These are phyloP conservation scores for Pseudogymnoascus sp. DNA, from an alignment of 2,329 filamentous ascomycete genomes.

Conservation along the genomic window DNA sequence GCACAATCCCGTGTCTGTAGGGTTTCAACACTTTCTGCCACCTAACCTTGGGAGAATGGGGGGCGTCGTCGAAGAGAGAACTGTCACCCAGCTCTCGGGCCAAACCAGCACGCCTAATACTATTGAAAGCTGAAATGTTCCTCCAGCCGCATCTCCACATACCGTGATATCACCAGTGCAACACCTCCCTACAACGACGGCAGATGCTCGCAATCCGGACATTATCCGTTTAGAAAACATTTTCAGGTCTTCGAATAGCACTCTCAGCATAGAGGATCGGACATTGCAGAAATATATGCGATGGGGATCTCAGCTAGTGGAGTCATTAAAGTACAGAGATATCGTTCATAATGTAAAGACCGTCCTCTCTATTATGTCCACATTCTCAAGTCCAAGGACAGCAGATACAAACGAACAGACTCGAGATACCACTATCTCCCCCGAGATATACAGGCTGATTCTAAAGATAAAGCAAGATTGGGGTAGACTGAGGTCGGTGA, in stretches of 20 bases:
- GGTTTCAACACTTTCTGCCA: not conserved
- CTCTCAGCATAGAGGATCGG: not conserved
- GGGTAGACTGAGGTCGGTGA: too few species aligned
- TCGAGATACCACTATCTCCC: not conserved
- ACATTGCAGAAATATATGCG: not conserved
- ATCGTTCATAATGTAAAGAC: not conserved
- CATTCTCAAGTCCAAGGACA: not conserved
- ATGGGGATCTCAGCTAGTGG: not conserved
- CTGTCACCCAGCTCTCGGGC: not conserved
- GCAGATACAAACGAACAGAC: not conserved
- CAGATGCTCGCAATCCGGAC: not conserved
- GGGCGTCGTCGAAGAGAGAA: not conserved
- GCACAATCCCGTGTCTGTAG: not conserved
- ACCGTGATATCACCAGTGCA: not conserved
- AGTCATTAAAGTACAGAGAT: not conserved
- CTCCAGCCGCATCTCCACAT: not conserved
- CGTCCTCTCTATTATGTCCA: not conserved
- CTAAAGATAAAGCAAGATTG: not conserved
- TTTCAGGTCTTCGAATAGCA: not conserved
- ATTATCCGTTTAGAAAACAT: not conserved
- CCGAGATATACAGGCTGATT: not conserved
- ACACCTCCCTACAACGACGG: not conserved
- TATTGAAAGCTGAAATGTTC: not conserved
- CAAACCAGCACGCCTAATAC: not conserved
- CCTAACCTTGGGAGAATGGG: too few species aligned